These are phyloP conservation scores for Trichosanthes truncata DNA, from an alignment of 306 rosid species.

Conservation along the genomic window DNA sequence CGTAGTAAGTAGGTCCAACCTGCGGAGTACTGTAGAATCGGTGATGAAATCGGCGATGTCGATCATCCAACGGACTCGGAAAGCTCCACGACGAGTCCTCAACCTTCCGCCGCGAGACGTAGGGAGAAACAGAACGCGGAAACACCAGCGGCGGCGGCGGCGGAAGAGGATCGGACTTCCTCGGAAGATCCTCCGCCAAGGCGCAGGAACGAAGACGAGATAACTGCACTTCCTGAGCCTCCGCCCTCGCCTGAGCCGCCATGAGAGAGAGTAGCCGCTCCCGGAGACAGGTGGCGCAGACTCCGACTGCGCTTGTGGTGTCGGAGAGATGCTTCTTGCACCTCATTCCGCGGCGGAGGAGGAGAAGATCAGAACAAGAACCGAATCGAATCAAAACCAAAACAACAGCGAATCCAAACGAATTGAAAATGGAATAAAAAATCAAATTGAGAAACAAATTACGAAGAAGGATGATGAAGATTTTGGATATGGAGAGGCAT, in stretches of 20 bases:
- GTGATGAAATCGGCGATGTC: slow-evolving; percentile 7
- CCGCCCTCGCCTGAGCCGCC: slow-evolving; percentile 50
- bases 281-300: slow-evolving; percentile 81
- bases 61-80: slow-evolving; percentile 5
- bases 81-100: slow-evolving; percentile 33
- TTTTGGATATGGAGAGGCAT: not conserved
- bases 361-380: not conserved
- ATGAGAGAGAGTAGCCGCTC: slow-evolving; percentile 60
- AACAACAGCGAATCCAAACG: not conserved
- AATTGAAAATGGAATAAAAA: not conserved
- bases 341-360: slow-evolving; percentile 43
- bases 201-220: slow-evolving; percentile 30
- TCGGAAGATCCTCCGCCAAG: slow-evolving; percentile 9
- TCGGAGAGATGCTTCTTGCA: slow-evolving; percentile 75
- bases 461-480: not conserved
- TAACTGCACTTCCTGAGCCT: slow-evolving; percentile 18
- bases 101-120: slow-evolving; percentile 35
- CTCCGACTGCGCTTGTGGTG: slow-evolving; percentile 54
- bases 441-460: not conserved
- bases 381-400: not conserved
- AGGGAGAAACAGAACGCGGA: slow-evolving; percentile 93
- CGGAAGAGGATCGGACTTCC: slow-evolving; percentile 36
- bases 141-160: slow-evolving; percentile 40
- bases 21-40: slow-evolving; percentile 81
- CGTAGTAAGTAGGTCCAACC: slow-evolving; percentile 45